Percentiles rank a stretch among this genome's conserved stretches.
Evolutionary conservation across 2,329 filamentous ascomycete genomes (phyloP).

Genomic region (Cucurbitaria berberidis): DNA sequence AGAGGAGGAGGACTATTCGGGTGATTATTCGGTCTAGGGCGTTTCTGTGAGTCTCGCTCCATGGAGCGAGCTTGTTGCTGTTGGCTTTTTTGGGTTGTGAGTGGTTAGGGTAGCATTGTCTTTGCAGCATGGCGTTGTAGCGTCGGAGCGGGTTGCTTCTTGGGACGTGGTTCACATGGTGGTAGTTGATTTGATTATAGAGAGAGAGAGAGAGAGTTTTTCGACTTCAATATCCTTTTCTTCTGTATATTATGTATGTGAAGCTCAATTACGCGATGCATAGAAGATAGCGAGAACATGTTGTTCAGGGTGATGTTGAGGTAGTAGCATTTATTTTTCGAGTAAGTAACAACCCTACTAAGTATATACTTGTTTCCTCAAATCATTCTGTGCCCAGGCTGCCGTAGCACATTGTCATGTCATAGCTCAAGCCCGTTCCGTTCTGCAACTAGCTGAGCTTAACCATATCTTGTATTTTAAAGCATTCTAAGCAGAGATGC

Average conservation of each 20-base stretch:
- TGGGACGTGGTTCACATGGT: background rate
- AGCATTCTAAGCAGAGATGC: slow-evolving; percentile 65
- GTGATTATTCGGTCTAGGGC: slow-evolving; percentile 44
- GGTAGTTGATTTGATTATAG: background rate
- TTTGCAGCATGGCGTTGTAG: background rate
- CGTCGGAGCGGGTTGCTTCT: background rate
- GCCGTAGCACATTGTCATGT: slow-evolving; percentile 6
- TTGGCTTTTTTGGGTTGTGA: background rate
- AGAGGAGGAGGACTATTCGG: slow-evolving; percentile 38
- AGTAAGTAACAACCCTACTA: background rate
- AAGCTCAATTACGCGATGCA: too few species aligned
- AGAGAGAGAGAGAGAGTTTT: too few species aligned
- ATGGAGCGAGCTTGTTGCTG: background rate
- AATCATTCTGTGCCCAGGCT: slow-evolving; percentile 8
- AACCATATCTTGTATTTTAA: background rate
- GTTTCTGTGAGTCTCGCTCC: slow-evolving; percentile 33
- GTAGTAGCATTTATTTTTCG: background rate
- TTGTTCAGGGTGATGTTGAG: background rate
- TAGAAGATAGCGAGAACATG: too few species aligned
- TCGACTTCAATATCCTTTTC: background rate
- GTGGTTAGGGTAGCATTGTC: background rate
- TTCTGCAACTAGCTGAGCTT: background rate
- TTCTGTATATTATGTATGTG: too few species aligned
- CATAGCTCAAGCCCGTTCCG: background rate
- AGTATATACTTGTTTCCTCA: background rate